Percentiles rank a stretch among this genome's conserved stretches.
Evolutionary conservation across 176 grass and related monocot species (phyloP).

Genomic region (Rhipidocladum racemiflorum): DNA sequence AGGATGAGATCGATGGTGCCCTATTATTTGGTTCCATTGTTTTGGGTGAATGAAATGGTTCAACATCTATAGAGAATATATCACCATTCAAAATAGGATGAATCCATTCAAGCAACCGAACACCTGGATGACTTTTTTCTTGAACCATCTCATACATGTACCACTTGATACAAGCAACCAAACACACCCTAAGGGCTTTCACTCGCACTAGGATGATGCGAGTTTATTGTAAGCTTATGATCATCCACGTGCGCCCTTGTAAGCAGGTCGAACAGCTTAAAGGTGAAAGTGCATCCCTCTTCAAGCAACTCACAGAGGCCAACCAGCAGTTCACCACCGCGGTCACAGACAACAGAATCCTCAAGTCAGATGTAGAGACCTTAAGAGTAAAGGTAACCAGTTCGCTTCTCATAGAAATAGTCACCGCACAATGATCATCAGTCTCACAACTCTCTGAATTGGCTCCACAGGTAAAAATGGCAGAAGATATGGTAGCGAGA

Average conservation of each 20-base stretch:
- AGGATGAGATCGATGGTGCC: no score
- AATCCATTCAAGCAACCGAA: no score
- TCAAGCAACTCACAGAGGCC: conserved; percentile 59
- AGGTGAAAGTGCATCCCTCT: conserved; percentile 60
- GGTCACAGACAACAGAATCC: conserved; percentile 67
- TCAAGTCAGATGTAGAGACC: conserved; percentile 80
- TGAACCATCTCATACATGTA: no score
- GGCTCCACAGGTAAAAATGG: conserved; percentile 70
- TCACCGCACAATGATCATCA: background rate
- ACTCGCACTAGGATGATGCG: background rate
- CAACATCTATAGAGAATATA: no score
- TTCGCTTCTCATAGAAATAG: conserved; percentile 1
- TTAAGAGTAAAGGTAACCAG: conserved; percentile 66
- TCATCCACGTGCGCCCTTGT: background rate
- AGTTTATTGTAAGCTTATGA: conserved; percentile 6
- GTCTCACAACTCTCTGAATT: background rate
- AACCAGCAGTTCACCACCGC: conserved; percentile 74
- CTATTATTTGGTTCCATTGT: no score
- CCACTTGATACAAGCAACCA: no score
- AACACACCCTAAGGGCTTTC: background rate
- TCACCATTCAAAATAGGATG: no score
- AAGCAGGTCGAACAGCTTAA: conserved; percentile 71
- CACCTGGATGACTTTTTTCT: no score
- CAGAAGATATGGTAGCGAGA: conserved; percentile 76
- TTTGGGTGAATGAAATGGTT: no score